phyloP scores from a whole-genome alignment of 352 stramenopile species.

The Thalassiosira hispida region DNA sequence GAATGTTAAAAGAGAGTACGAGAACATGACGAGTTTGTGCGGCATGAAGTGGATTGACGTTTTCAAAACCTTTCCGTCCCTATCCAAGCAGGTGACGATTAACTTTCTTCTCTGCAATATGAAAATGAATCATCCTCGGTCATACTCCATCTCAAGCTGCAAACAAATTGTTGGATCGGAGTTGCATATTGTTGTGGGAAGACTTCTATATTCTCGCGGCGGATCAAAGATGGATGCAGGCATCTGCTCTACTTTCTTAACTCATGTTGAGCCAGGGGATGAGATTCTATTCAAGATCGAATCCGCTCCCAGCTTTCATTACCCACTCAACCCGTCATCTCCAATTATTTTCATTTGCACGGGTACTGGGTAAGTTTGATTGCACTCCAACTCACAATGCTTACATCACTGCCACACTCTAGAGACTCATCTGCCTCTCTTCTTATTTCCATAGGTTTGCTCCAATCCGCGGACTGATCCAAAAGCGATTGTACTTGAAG shows the following conservation, averaged over 20 bases:
- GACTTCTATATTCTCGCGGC: slow-evolving; percentile 40
- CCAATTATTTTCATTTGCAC: slow-evolving; percentile 49
- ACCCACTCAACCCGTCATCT: slow-evolving; percentile 30
- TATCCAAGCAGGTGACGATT: slow-evolving; percentile 36
- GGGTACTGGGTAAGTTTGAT: too few species aligned
- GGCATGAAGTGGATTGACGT: slow-evolving; percentile 44
- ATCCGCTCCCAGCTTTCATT: slow-evolving; percentile 23
- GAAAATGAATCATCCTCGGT: slow-evolving; percentile 43
- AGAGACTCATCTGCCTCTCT: too few species aligned
- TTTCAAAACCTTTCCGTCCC: slow-evolving; percentile 37
- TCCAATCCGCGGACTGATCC: slow-evolving; percentile 41
- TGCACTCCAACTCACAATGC: too few species aligned
- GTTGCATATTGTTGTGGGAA: slow-evolving; percentile 41
- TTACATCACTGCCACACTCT: too few species aligned
- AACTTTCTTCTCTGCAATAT: slow-evolving; percentile 34
- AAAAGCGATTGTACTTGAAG: slow-evolving; percentile 38
- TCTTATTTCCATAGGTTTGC: too few species aligned
- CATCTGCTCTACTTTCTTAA: slow-evolving; percentile 45
- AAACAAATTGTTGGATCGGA: slow-evolving; percentile 34
- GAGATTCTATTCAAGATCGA: slow-evolving; percentile 42
- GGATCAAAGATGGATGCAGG: slow-evolving; percentile 30
- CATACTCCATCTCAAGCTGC: slow-evolving; percentile 43
- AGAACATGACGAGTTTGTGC: slow-evolving; percentile 24
- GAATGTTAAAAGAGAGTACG: slow-evolving; percentile 26
- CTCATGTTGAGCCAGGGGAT: slow-evolving; percentile 32